These are phyloP conservation scores for Cytauxzoon felis DNA, from an alignment of 169 alveolate genomes.

Conservation along the genomic window DNA sequence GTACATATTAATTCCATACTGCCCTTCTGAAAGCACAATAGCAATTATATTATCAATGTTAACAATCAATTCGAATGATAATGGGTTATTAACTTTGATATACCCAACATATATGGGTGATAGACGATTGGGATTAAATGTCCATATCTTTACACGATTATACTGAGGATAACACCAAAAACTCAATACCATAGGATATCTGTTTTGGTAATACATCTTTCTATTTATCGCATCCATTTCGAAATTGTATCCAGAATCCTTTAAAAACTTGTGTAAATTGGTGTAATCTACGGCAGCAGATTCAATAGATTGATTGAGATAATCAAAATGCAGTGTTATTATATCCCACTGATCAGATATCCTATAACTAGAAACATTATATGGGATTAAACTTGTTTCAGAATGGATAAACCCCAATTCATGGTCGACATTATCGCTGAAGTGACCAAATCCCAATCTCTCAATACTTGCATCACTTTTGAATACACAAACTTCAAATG, in stretches of 20 bases:
- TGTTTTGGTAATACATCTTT: neutral
- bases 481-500: constrained; percentile 25
- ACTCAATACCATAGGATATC: constrained; percentile 44
- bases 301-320: neutral
- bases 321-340: neutral
- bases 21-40: constrained; percentile 47
- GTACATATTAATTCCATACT: constrained; percentile 13
- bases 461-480: neutral
- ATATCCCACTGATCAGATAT: constrained; percentile 50
- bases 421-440: constrained; percentile 23
- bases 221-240: neutral
- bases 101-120: constrained; percentile 41
- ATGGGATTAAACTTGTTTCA: constrained; percentile 9
- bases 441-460: constrained; percentile 31
- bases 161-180: constrained; percentile 49
- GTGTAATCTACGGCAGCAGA: neutral
- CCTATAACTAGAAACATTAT: constrained; percentile 26
- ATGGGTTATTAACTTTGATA: constrained; percentile 22
- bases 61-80: constrained; percentile 29
- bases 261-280: neutral
- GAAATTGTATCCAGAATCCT: neutral
- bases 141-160: constrained; percentile 16
- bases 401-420: constrained; percentile 25
- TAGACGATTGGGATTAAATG: constrained; percentile 19
- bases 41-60: constrained; percentile 11